Evolutionary conservation across 2,329 filamentous ascomycete species (phyloP), one percentile per base, ranked within the genome.

Genomic region (Fusarium sterilihyphosum): DNA sequence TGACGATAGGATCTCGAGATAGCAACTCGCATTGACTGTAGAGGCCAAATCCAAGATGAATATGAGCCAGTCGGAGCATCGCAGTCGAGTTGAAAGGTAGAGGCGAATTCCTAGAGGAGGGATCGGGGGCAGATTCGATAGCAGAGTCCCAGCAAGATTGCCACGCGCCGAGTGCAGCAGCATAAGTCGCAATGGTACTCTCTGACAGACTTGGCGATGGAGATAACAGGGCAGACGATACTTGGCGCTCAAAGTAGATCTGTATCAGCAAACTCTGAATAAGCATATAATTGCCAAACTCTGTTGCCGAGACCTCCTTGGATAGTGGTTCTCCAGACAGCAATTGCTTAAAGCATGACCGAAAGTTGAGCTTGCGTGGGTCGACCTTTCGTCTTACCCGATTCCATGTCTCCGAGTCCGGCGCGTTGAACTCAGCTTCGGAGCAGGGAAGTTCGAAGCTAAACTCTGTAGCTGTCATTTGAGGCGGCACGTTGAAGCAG

Each of bases 251-350:
- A 29, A 53, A 65, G 29, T 65, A 73, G n/a, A 73, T 65, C 29
- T 73, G 64, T 14, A 61, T 44, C 31, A 68, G 47, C 7, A 73
- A 59, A 17, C 59, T 66, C 16, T 73, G 70, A 5, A 73, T 72
- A 1, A 73, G 65, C n/a, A 60, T 31, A 24, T 73, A 73, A 49
- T 73, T 73, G 4, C 68, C 70, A 46, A 71, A 69, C 11, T 65
- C 58, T 13, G 70, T 68, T 22, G 66, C 49, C 3, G 67, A 50
- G 9, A 49, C 67, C 13, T 72, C 56, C 6, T 59, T 46, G 14
- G 67, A 40, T 2, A 61, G 47, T 9, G 47, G 47, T 4, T 61
- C n/a, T 11, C 49, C 59, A 1, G 59, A 56, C 1, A 61, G 20
- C 10, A 61, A 24, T 40, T 61, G 47, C 18, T 35, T 41, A 8